These are phyloP conservation scores for Tillandsia leiboldiana DNA, from an alignment of 176 grass and related monocot species.

Conservation along the genomic window DNA sequence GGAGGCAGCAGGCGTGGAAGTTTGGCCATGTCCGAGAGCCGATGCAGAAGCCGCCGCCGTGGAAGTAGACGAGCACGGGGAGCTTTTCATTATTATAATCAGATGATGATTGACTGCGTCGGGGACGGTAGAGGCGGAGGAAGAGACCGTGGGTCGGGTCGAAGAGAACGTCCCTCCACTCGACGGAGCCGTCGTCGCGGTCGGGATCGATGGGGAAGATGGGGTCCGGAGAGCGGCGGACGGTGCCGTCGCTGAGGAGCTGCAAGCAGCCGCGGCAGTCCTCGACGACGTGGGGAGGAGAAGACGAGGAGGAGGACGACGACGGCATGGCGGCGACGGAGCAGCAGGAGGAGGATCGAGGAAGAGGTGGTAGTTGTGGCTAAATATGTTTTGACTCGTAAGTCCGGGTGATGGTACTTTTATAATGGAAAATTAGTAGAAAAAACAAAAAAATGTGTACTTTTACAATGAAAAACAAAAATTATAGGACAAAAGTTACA, in stretches of 20 bases:
- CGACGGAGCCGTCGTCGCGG: conserved; percentile 19
- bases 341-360: background rate
- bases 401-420: too few species aligned
- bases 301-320: background rate
- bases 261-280: conserved; percentile 15
- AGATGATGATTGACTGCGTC: background rate
- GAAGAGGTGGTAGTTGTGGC: too few species aligned
- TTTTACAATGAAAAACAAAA: too few species aligned
- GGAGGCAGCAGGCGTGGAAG: conserved; percentile 28
- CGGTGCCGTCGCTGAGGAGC: conserved; percentile 27
- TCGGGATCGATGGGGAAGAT: conserved; percentile 30
- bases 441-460: too few species aligned
- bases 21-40: conserved; percentile 13
- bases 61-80: conserved; percentile 39
- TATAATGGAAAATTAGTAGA: too few species aligned
- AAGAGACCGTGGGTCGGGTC: conserved; percentile 9
- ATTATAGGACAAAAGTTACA: too few species aligned
- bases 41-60: conserved; percentile 55
- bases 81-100: conserved; percentile 4
- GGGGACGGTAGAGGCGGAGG: conserved; percentile 36
- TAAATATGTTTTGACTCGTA: too few species aligned
- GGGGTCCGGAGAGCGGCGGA: conserved; percentile 29
- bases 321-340: background rate
- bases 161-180: conserved; percentile 36
- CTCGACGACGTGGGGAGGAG: conserved; percentile 10